Evolutionary conservation across 1,139 yeast species (phyloP).

Genomic region (Suhomyces wounanorum): DNA sequence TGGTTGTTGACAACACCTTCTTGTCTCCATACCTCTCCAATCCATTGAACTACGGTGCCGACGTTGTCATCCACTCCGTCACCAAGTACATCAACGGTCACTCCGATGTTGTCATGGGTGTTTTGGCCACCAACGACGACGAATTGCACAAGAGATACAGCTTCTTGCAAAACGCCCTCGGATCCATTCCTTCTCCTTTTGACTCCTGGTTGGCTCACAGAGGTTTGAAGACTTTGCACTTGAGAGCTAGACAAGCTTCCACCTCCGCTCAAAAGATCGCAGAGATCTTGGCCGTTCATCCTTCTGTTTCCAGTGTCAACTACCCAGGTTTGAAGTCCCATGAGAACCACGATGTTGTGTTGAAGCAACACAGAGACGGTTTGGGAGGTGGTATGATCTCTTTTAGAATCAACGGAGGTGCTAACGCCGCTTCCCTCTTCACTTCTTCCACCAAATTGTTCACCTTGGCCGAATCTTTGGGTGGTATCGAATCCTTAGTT

Average conservation of each 20-base stretch:
- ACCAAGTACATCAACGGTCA: constrained; percentile 93
- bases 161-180: constrained; percentile 85
- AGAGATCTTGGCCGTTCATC: constrained; percentile 54
- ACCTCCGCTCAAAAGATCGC: constrained; percentile 71
- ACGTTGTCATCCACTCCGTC: constrained; percentile 83
- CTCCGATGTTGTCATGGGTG: constrained; percentile 89
- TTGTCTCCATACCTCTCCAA: constrained; percentile 89
- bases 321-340: constrained; percentile 81
- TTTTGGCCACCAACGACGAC: constrained; percentile 68
- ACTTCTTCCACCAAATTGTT: constrained; percentile 74
- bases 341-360: constrained; percentile 62
- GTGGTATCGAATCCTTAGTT: constrained; percentile 84
- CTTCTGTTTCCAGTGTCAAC: constrained; percentile 66
- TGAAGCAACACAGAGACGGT: constrained; percentile 78
- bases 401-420: constrained; percentile 83
- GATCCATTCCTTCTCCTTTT: constrained; percentile 87
- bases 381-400: constrained; percentile 94
- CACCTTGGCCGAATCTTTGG: constrained; percentile 87
- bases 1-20: constrained; percentile 93
- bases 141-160: constrained; percentile 63
- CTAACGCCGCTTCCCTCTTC: constrained; percentile 71
- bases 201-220: constrained; percentile 94
- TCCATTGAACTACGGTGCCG: constrained; percentile 84
- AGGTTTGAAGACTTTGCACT: constrained; percentile 84
- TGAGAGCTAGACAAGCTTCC: constrained; percentile 75